These are phyloP conservation scores for Trypanosoma grayi DNA, from an alignment of 208 protist species.

Conservation along the genomic window DNA sequence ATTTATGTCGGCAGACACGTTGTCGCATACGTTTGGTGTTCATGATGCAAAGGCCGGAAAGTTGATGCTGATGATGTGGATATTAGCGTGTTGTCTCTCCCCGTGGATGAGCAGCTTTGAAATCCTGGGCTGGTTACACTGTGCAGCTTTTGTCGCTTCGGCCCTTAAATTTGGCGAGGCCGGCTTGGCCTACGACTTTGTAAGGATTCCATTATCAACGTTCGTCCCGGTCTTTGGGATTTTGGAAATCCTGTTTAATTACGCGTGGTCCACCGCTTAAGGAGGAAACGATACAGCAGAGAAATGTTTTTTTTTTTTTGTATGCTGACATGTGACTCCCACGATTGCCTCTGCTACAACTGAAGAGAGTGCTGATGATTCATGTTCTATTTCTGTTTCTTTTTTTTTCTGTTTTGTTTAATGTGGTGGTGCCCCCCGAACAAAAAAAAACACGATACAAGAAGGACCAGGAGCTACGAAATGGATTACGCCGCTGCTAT, in stretches of 20 bases:
- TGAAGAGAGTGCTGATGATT: too few species aligned
- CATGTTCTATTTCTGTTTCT: neutral
- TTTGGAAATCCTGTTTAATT: slow-evolving; percentile 36
- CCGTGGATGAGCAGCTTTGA: slow-evolving; percentile 19
- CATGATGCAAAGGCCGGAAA: neutral
- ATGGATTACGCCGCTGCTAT: slow-evolving; percentile 54
- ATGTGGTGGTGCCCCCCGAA: slow-evolving; percentile 1
- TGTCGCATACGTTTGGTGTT: slow-evolving; percentile 35
- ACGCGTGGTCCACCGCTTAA: slow-evolving; percentile 9
- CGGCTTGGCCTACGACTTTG: slow-evolving; percentile 39
- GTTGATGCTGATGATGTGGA: slow-evolving; percentile 21
- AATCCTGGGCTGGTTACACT: slow-evolving; percentile 17
- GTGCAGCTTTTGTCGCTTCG: slow-evolving; percentile 12
- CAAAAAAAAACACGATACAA: neutral
- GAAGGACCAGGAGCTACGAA: neutral
- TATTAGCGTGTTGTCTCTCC: slow-evolving; percentile 7
- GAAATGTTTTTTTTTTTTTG: neutral
- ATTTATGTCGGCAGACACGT: slow-evolving; percentile 73
- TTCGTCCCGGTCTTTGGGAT: slow-evolving; percentile 53
- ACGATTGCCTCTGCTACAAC: too few species aligned
- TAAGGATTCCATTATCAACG: slow-evolving; percentile 40
- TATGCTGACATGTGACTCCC: neutral
- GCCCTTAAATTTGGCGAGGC: slow-evolving; percentile 11
- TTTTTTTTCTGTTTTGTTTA: neutral
- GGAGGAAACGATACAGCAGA: neutral